phyloP scores from a whole-genome alignment of 164 flowering plant genomes.

The Berberis vulgaris region DNA sequence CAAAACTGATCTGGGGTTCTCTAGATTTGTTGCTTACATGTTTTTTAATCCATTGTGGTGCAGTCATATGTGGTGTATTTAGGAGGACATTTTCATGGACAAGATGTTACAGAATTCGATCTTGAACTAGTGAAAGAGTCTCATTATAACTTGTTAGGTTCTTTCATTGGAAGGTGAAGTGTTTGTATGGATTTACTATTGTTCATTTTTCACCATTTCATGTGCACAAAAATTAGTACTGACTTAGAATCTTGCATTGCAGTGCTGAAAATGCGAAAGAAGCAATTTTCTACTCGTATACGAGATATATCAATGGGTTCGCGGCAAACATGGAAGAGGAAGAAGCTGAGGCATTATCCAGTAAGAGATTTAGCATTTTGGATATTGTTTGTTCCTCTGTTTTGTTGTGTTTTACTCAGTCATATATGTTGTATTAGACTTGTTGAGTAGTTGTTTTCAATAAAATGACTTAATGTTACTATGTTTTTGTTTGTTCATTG shows the following conservation, averaged over 20 bases:
- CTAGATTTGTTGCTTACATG: not conserved
- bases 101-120: conserved; percentile 19
- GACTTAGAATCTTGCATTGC: not conserved
- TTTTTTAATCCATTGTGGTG: not conserved
- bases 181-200: not conserved
- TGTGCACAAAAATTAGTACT: too few species aligned
- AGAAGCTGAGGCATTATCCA: conserved; percentile 41
- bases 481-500: too few species aligned
- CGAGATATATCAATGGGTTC: conserved; percentile 50
- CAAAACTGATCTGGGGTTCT: not conserved
- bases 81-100: conserved; percentile 46
- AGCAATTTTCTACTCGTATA: conserved; percentile 49
- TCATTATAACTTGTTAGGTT: conserved; percentile 46
- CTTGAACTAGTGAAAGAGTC: conserved; percentile 27
- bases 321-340: conserved; percentile 56
- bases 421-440: not conserved
- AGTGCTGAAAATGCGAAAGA: conserved; percentile 38
- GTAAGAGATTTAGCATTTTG: conserved; percentile 19
- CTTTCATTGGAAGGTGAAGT: conserved; percentile 16
- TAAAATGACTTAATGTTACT: not conserved
- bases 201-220: too few species aligned
- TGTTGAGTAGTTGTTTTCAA: not conserved
- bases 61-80: conserved; percentile 67
- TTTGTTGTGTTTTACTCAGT: not conserved
- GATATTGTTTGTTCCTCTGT: not conserved